phyloP scores from a whole-genome alignment of 176 grass and related monocot species.

The Areca catechu region DNA sequence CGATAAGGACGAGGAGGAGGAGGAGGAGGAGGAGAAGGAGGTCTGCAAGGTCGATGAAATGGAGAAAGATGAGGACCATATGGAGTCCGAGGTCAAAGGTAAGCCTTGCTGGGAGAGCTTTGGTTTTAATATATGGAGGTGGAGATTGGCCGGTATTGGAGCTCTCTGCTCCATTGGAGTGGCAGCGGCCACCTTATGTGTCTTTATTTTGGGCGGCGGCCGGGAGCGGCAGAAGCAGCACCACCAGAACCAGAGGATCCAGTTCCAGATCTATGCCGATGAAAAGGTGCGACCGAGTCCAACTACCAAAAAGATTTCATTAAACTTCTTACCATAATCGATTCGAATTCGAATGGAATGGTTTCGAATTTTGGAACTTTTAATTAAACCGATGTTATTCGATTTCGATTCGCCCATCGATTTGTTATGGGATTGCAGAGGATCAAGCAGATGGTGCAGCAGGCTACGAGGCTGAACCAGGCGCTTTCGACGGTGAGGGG shows the following conservation, averaged over 20 bases:
- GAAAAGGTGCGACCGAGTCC: too few species aligned
- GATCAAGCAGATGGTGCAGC: slow-evolving; percentile 52
- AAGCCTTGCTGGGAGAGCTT: slow-evolving; percentile 13
- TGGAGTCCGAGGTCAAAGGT: slow-evolving; percentile 2
- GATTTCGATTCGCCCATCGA: too few species aligned
- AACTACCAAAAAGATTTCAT: too few species aligned
- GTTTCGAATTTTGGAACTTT: too few species aligned
- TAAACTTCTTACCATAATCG: too few species aligned
- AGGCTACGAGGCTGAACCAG: slow-evolving; percentile 60
- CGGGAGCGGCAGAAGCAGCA: slow-evolving; percentile 32
- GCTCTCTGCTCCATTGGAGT: slow-evolving; percentile 80
- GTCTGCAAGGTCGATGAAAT: slow-evolving; percentile 7
- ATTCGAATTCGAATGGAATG: too few species aligned
- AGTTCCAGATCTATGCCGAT: slow-evolving; percentile 44
- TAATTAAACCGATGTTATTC: too few species aligned
- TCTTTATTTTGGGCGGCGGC: slow-evolving; percentile 51
- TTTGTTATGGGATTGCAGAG: slow-evolving; percentile 34
- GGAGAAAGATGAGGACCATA: slow-evolving; percentile 2
- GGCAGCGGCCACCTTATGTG: slow-evolving; percentile 57
- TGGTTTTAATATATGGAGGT: slow-evolving; percentile 31
- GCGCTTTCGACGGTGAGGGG: slow-evolving; percentile 53
- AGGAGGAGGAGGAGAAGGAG: slow-evolving; percentile 27
- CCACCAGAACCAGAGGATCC: slow-evolving; percentile 42
- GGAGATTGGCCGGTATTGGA: slow-evolving; percentile 45
- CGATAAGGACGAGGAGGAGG: slow-evolving; percentile 25